Conservation (phyloP, 2,329 filamentous ascomycete genomes). For the Xylariomycetidae sp. region DNA sequence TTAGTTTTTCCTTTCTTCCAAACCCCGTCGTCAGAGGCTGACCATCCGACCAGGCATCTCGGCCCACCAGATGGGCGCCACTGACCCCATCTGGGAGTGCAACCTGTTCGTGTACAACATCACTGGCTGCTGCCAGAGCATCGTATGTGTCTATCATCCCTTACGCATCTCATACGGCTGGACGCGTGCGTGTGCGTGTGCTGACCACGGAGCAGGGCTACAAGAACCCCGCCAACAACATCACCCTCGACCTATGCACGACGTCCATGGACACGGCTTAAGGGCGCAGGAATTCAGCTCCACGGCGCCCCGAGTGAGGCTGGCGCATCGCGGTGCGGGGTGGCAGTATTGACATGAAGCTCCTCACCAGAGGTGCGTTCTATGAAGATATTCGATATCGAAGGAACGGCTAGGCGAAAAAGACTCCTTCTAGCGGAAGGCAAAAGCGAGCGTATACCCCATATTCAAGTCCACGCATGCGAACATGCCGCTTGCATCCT, state of each 20-base stretch:
- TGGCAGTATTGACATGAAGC: too few relatives aligned
- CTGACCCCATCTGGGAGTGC: constrained; percentile 19
- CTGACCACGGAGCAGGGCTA: constrained; percentile 13
- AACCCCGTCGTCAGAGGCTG: neutral
- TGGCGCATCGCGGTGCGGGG: too few relatives aligned
- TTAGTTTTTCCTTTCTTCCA: constrained; percentile 7
- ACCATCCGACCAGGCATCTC: constrained; percentile 11
- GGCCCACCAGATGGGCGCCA: constrained; percentile 16
- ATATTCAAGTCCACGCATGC: too few relatives aligned
- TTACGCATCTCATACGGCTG: too few relatives aligned
- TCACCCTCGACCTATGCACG: constrained; percentile 19
- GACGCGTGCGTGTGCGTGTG: neutral
- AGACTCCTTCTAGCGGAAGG: too few relatives aligned
- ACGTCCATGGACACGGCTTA: constrained; percentile 11
- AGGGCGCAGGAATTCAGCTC: neutral
- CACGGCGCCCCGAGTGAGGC: too few relatives aligned
- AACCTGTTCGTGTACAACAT: constrained; percentile 22
- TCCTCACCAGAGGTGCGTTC: too few relatives aligned
- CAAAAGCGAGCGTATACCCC: too few relatives aligned
- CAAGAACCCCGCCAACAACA: constrained; percentile 19
- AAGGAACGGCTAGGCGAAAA: too few relatives aligned
- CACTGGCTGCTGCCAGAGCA: constrained; percentile 21
- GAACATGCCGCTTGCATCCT: too few relatives aligned
- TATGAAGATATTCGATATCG: too few relatives aligned
- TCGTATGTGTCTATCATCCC: constrained; percentile 10